Conservation (phyloP, 164 flowering plant species). For the Sedum album region DNA sequence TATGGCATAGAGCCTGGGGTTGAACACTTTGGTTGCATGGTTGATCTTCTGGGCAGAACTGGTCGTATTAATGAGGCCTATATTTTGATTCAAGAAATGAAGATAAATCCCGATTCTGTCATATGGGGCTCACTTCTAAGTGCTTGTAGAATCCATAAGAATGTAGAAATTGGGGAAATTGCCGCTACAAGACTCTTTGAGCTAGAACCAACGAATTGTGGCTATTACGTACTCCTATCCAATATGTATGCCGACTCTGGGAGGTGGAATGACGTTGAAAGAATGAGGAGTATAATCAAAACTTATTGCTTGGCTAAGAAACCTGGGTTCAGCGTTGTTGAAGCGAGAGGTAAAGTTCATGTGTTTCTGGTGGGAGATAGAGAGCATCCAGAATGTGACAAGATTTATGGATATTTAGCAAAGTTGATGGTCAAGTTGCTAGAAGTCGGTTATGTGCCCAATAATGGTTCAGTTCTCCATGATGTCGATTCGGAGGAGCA, state of each 20-base stretch:
- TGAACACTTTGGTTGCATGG: constrained; percentile 84
- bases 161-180: constrained; percentile 74
- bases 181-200: constrained; percentile 61
- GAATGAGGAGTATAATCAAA: constrained; percentile 50
- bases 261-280: constrained; percentile 71
- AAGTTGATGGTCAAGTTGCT: constrained; percentile 38
- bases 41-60: constrained; percentile 80
- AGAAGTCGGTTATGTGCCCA: constrained; percentile 59
- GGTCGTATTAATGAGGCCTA: constrained; percentile 59
- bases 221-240: constrained; percentile 72
- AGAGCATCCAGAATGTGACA: constrained; percentile 63
- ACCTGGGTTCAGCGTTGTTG: constrained; percentile 79
- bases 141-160: constrained; percentile 71
- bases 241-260: constrained; percentile 86
- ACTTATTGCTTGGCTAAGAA: constrained; percentile 48
- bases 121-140: constrained; percentile 87
- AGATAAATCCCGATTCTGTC: constrained; percentile 58
- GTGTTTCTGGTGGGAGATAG: constrained; percentile 73
- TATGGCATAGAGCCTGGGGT: constrained; percentile 58
- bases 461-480: constrained; percentile 52
- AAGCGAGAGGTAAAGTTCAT: constrained; percentile 62
- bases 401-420: constrained; percentile 46
- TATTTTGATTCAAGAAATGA: constrained; percentile 55
- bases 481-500: constrained; percentile 81
- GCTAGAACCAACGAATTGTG: constrained; percentile 66